Percentiles rank a stretch among this genome's conserved stretches.
These are phyloP conservation scores for Sordaria brevicollis DNA, from an alignment of 495 filamentous ascomycete genomes.

Conservation along the genomic window DNA sequence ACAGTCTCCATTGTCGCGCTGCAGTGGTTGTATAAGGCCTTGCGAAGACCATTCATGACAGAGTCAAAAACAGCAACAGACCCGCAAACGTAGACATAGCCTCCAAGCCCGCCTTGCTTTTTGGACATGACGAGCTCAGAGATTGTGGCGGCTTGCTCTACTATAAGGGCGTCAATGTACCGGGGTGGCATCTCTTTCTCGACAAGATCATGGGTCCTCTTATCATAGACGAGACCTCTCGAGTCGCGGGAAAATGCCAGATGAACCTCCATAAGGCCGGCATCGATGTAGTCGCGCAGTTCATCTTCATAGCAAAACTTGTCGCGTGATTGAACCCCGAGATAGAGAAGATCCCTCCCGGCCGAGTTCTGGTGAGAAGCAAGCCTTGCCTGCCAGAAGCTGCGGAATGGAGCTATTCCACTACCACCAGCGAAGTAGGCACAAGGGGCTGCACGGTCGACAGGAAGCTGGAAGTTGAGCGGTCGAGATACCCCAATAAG, in stretches of 20 bases:
- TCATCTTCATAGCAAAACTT: constrained; percentile 43
- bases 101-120: constrained; percentile 39
- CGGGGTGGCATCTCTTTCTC: constrained; percentile 38
- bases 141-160: constrained; percentile 35
- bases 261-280: constrained; percentile 39
- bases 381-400: constrained; percentile 38
- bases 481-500: constrained; percentile 39
- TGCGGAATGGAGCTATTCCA: constrained; percentile 41
- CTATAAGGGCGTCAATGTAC: constrained; percentile 40
- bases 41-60: constrained; percentile 39
- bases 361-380: constrained; percentile 21
- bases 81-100: constrained; percentile 42
- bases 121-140: constrained; percentile 44
- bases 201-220: constrained; percentile 25
- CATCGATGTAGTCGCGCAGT: constrained; percentile 33
- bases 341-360: constrained; percentile 38
- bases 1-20: constrained; percentile 35
- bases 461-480: constrained; percentile 39
- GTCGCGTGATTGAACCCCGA: constrained; percentile 39
- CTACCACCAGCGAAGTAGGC: constrained; percentile 42
- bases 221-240: constrained; percentile 35
- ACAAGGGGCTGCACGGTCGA: constrained; percentile 34
- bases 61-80: constrained; percentile 44
- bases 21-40: constrained; percentile 39
- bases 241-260: constrained; percentile 40